phyloP scores from a whole-genome alignment of 257 asterid genomes.

The Nicotiana tomentosiformis region DNA sequence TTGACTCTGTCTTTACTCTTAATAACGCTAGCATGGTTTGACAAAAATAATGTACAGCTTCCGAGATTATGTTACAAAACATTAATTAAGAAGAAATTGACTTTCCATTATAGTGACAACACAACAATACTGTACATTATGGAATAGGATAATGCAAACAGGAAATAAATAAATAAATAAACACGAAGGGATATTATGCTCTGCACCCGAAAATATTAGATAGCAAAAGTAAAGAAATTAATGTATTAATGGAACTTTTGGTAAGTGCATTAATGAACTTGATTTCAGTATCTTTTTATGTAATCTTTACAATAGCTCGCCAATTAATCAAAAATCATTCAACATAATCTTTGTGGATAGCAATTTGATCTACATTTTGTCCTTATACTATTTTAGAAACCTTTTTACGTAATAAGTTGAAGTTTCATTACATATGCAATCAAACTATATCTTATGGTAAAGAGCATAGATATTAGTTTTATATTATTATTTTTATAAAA shows the following conservation, averaged over 20 bases:
- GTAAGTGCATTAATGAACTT: too few relatives aligned
- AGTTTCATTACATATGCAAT: not conserved
- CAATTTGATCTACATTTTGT: not conserved
- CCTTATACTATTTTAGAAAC: not conserved
- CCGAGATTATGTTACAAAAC: not conserved
- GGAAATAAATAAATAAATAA: not conserved
- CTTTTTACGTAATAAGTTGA: not conserved
- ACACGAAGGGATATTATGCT: not conserved
- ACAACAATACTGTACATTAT: not conserved
- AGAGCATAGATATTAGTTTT: not conserved
- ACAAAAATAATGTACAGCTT: too few relatives aligned
- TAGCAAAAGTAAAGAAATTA: too few relatives aligned
- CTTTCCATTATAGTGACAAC: not conserved
- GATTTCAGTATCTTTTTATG: too few relatives aligned
- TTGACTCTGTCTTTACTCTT: not conserved
- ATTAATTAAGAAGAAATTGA: not conserved
- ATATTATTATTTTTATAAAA: too few relatives aligned
- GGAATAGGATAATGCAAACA: not conserved
- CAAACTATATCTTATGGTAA: not conserved
- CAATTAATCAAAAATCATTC: too few relatives aligned
- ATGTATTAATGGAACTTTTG: too few relatives aligned
- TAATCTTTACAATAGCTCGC: too few relatives aligned
- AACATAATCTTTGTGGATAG: too few relatives aligned
- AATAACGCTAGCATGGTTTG: not conserved
- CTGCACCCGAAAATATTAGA: too few relatives aligned